A percentile compares a stretch with the other conserved stretches of the same genome.
Evolutionary conservation across 352 stramenopile species (phyloP).

Genomic region (Aphanomyces stellatus): DNA sequence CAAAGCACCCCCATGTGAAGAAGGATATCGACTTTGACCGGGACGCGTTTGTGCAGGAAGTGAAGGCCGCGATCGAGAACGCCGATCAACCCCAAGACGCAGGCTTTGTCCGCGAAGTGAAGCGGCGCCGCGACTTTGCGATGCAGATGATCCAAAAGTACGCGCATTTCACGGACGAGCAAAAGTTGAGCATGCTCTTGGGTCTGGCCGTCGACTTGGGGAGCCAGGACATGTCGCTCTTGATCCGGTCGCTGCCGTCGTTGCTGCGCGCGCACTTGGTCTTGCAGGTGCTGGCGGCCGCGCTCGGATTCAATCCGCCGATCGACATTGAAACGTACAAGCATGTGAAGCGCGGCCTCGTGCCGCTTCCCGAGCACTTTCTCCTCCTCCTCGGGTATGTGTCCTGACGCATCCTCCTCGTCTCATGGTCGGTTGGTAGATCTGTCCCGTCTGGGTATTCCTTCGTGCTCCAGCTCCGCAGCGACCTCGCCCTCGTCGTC

Average conservation of each 20-base stretch:
- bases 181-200: conserved; percentile 72
- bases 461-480: conserved; percentile 61
- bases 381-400: conserved; percentile 48
- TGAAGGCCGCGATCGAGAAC: conserved; percentile 10
- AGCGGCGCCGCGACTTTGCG: conserved; percentile 68
- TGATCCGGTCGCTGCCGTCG: conserved; percentile 74
- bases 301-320: conserved; percentile 67
- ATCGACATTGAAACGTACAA: conserved; percentile 80
- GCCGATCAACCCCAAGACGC: conserved; percentile 24
- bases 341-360: conserved; percentile 74
- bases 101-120: conserved; percentile 79
- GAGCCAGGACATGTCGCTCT: conserved; percentile 65
- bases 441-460: conserved; percentile 59
- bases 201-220: conserved; percentile 70
- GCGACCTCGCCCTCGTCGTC: conserved; percentile 50
- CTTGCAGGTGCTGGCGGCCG: conserved; percentile 64
- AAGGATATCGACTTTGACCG: conserved; percentile 13
- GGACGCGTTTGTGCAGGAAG: conserved; percentile 3
- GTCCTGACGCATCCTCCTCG: background rate
- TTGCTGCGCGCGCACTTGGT: conserved; percentile 70
- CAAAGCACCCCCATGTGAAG: background rate
- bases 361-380: conserved; percentile 72
- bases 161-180: conserved; percentile 58
- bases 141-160: conserved; percentile 40
- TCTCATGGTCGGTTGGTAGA: background rate